phyloP scores from a whole-genome alignment of 306 rosid genomes.

The Fragaria vesca region DNA sequence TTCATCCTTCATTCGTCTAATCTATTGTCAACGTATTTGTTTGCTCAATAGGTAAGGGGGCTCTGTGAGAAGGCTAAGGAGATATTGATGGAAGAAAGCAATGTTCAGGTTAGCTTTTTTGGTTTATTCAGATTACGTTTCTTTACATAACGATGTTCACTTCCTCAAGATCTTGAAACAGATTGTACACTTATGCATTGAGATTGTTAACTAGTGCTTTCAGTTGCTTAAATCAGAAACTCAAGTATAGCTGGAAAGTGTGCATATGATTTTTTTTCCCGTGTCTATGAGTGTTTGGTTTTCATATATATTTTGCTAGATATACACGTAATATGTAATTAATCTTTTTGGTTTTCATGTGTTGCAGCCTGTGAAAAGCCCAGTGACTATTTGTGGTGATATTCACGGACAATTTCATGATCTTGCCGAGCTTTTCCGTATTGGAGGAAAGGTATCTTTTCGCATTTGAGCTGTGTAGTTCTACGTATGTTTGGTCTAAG shows the following conservation, averaged over 20 bases:
- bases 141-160: not conserved
- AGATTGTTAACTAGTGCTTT: not conserved
- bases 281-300: not conserved
- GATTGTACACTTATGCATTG: not conserved
- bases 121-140: not conserved
- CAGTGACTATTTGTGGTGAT: constrained; percentile 95
- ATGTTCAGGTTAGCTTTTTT: constrained; percentile 70
- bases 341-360: constrained; percentile 23
- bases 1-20: constrained; percentile 8
- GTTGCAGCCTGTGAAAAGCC: constrained; percentile 93
- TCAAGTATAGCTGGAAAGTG: not conserved
- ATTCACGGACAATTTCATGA: constrained; percentile 98
- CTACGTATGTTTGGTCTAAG: constrained; percentile 1
- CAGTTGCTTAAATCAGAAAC: not conserved
- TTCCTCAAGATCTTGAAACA: not conserved
- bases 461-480: constrained; percentile 17
- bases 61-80: constrained; percentile 94
- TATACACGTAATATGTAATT: not conserved
- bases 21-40: constrained; percentile 9
- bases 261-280: not conserved
- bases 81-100: constrained; percentile 95
- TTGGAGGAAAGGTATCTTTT: constrained; percentile 86
- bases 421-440: constrained; percentile 96
- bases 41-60: constrained; percentile 56
- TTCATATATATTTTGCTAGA: not conserved